Evolutionary conservation across 1,284 basidiomycete genomes (phyloP), one percentile per base, ranked within the genome.

Genomic region (Ustilago loliicola): DNA sequence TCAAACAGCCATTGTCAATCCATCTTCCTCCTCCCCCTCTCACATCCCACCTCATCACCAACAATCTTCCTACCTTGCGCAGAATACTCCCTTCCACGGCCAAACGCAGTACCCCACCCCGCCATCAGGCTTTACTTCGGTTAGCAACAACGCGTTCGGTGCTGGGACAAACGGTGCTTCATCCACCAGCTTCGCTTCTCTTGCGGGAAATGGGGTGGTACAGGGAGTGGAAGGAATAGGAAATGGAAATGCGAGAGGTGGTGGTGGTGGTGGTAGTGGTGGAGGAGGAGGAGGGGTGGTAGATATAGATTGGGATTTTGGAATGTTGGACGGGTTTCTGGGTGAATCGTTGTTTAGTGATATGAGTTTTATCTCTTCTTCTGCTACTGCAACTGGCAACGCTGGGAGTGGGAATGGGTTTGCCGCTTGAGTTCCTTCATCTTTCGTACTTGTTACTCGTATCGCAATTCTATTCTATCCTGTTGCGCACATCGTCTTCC

Each of bases 281-380:
- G 58, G 4, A 3, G 52, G 47, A 27, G 61, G 2, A 23, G 45
- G n/a, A 27, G 57, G 50, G 8, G 54, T 45, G 11, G 57, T 66
- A 6, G 72, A 75, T 36, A 63, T 68, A 36, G 66, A 72, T 38
- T 73, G 70, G 75, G 71, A 77, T n/a, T 71, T 77, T 45, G 69
- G 74, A 3, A 77, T 72, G 69, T 48, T 77, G 13, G 76, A 78
- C 27, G 71, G 72, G 6, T 75, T 78, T 38, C 45, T 78, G 1
- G 71, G 71, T 7, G 76, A 78, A 17, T 68, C 64, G 23, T 55
- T 78, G 32, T 78, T 78, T n/a, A 69, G 66, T 61, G 73, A 79
- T 58, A 79, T 77, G 77, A 71, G 72, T 54, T 74, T 76, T 36
- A 68, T 77, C 38, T 65, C 66, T 21, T 52, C 60, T 34, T 54